Conservation (phyloP, 257 asterid genomes). For the Verbascum thapsus region DNA sequence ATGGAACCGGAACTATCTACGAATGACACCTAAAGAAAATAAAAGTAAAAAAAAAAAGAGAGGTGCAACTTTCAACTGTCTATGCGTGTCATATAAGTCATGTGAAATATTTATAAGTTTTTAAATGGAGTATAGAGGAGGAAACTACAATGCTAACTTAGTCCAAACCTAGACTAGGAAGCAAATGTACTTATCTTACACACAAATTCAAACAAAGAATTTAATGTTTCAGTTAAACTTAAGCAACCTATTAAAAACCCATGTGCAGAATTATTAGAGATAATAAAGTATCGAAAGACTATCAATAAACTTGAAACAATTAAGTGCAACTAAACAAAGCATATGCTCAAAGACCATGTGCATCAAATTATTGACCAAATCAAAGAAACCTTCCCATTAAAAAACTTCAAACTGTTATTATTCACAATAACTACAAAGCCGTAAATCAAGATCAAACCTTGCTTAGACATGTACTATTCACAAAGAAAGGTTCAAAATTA, state of each 20-base stretch:
- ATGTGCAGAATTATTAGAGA: slow-evolving; percentile 34
- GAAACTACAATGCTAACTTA: background rate
- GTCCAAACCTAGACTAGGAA: slow-evolving; percentile 16
- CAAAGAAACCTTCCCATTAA: slow-evolving; percentile 27
- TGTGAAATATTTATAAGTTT: slow-evolving; percentile 24
- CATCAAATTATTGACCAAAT: slow-evolving; percentile 36
- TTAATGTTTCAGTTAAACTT: slow-evolving; percentile 24
- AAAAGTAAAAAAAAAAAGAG: background rate
- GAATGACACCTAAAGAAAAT: background rate
- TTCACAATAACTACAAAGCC: slow-evolving; percentile 44
- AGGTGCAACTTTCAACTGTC: slow-evolving; percentile 4
- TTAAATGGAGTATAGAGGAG: background rate
- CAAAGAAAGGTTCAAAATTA: slow-evolving; percentile 33
- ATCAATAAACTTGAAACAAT: slow-evolving; percentile 1
- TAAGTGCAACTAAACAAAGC: background rate
- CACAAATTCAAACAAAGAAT: slow-evolving; percentile 25
- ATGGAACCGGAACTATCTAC: no score
- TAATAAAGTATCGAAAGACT: slow-evolving; percentile 13
- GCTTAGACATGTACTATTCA: slow-evolving; percentile 48
- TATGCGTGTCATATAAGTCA: slow-evolving; percentile 20
- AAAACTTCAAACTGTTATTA: slow-evolving; percentile 43
- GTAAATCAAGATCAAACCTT: slow-evolving; percentile 45
- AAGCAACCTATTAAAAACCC: slow-evolving; percentile 30
- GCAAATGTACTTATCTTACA: slow-evolving; percentile 12
- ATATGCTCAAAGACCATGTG: slow-evolving; percentile 40